A percentile compares a stretch with the other conserved stretches of the same genome.
Evolutionary conservation across 169 alveolate genomes (phyloP).

Genomic region (Plasmodium gonderi): DNA sequence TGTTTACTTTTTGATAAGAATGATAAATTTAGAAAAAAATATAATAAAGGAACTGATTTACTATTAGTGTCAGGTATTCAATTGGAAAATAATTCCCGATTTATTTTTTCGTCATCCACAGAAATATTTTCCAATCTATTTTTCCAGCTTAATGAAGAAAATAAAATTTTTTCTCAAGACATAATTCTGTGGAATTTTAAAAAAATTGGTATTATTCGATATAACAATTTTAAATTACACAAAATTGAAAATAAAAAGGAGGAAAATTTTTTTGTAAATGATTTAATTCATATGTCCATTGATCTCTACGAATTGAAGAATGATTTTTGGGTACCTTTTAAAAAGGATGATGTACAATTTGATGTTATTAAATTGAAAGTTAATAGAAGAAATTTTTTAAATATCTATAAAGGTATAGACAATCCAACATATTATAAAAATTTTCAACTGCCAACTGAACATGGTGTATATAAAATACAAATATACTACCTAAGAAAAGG

Average conservation of each 20-base stretch:
- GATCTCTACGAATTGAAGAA: constrained; percentile 58
- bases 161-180: constrained; percentile 16
- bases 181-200: constrained; percentile 64
- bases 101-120: constrained; percentile 54
- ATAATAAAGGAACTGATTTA: constrained; percentile 49
- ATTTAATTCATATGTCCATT: constrained; percentile 24
- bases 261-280: constrained; percentile 16
- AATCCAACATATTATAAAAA: constrained; percentile 54
- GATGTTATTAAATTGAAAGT: constrained; percentile 28
- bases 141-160: constrained; percentile 28
- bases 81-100: constrained; percentile 59
- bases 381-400: constrained; percentile 20
- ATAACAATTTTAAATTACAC: constrained; percentile 60
- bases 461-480: constrained; percentile 70
- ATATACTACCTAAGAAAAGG: constrained; percentile 64
- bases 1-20: constrained; percentile 36
- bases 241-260: not conserved
- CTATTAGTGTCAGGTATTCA: constrained; percentile 62
- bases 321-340: constrained; percentile 58
- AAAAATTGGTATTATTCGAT: constrained; percentile 59
- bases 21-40: constrained; percentile 1
- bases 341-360: constrained; percentile 46
- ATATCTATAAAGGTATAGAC: not conserved
- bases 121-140: constrained; percentile 57
- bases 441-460: constrained; percentile 30